Evolutionary conservation across 371 early-diverging fungal genomes (phyloP).

Genomic region (Mortierella sp.): DNA sequence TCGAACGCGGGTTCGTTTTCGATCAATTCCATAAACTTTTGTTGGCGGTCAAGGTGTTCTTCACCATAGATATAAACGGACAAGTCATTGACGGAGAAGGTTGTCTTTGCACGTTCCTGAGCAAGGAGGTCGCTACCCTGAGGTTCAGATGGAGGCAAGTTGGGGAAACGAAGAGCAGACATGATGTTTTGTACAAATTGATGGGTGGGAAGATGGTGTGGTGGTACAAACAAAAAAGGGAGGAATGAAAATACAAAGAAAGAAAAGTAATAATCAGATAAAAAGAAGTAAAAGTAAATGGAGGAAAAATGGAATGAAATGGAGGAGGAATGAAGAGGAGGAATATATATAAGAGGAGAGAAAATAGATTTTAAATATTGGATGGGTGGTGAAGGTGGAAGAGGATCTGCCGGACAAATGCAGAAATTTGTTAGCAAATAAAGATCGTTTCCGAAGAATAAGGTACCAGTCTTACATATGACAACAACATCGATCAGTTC

Average conservation of each 20-base stretch:
- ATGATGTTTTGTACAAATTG: not conserved
- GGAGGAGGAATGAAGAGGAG: not conserved
- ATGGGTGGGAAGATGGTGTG: not conserved
- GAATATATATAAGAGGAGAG: too few species aligned
- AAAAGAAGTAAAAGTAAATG: too few species aligned
- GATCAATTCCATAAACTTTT: conserved; percentile 62
- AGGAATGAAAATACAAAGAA: not conserved
- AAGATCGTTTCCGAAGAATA: not conserved
- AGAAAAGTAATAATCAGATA: too few species aligned
- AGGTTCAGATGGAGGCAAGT: conserved; percentile 66
- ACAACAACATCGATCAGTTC: not conserved
- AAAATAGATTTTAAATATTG: too few species aligned
- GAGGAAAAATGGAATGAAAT: not conserved
- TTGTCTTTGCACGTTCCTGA: conserved; percentile 66
- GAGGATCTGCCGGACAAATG: too few species aligned
- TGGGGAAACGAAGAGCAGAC: conserved; percentile 61
- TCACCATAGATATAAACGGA: conserved; percentile 68
- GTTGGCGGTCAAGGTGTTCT: conserved; percentile 61
- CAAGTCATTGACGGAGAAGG: conserved; percentile 66
- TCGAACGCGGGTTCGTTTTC: conserved; percentile 66
- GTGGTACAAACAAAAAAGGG: not conserved
- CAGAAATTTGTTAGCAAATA: conserved; percentile 9
- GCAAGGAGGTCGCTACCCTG: conserved; percentile 68
- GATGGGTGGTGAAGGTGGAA: too few species aligned
- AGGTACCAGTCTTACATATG: not conserved